A percentile compares a stretch with the other conserved stretches of the same genome.
Conservation (phyloP, 805 yeast genomes). For the Saccharomycopsis selenospora region DNA sequence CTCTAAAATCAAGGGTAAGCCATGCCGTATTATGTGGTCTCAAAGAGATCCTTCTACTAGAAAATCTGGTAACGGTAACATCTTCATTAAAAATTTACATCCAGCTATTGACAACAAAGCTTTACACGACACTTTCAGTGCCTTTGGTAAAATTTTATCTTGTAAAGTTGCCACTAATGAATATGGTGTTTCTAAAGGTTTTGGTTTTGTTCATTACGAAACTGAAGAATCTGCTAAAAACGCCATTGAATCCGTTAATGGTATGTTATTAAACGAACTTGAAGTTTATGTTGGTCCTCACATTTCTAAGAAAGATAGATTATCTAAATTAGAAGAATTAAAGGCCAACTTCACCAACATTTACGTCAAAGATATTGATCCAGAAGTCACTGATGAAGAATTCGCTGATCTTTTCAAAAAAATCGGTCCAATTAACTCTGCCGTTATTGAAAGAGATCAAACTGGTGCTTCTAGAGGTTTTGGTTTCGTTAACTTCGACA, state of each 20-base stretch:
- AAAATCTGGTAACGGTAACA: conserved; percentile 93
- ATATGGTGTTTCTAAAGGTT: conserved; percentile 86
- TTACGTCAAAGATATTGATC: conserved; percentile 82
- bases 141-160: conserved; percentile 91
- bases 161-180: conserved; percentile 97
- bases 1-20: conserved; percentile 85
- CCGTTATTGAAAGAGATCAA: conserved; percentile 68
- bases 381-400: conserved; percentile 62
- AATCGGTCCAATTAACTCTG: conserved; percentile 77
- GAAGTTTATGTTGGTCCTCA: conserved; percentile 96
- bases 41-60: conserved; percentile 97
- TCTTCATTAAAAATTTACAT: conserved; percentile 96
- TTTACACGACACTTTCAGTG: conserved; percentile 94
- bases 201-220: conserved; percentile 97
- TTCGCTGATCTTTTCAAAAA: conserved; percentile 65
- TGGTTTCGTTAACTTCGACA: conserved; percentile 88
- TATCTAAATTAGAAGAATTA: conserved; percentile 82
- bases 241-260: conserved; percentile 95
- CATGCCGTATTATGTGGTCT: conserved; percentile 99
- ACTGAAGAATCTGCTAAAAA: conserved; percentile 85
- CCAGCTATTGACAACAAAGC: conserved; percentile 99
- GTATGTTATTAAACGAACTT: conserved; percentile 94
- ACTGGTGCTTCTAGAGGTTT: conserved; percentile 92
- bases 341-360: conserved; percentile 93
- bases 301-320: conserved; percentile 87